Base-by-base conservation (phyloP, 225 moss, liverwort and hornwort genomes). In the Polytrichum commune region DNA sequence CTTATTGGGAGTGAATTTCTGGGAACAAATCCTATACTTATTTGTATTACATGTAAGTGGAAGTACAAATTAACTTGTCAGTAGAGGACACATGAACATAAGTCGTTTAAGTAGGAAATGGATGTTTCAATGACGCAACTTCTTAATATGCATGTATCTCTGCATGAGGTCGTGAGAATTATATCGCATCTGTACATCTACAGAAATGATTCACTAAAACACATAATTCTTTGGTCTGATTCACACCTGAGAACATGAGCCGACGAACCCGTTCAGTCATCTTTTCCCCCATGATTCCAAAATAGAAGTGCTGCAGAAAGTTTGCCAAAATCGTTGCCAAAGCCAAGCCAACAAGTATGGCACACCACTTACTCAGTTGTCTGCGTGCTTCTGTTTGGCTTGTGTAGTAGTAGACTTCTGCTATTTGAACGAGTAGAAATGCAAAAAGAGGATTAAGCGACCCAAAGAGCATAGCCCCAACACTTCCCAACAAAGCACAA, bases 201-300 rank as follows among this genome's bases (percentile, higher is more conserved):
- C 46, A 46, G 46, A 46, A 46, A 19, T 30, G 30, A 72, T 46
- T 46, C 46, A 16, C 13, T 46, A 13, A 2, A 54, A 27, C 65
- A 46, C 20, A 65, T 78, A 2, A 8, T 35, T 8, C 35, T 35
- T 35, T 35, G 35, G 35, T 9, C 35, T 9, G 35, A 35, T 8
- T 35, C 35, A 35, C 35, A 90, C 90, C 87, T 84, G 85, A 88
- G 69, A 90, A 90, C 88, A 90, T 88, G 35, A 90, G 77, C n/a
- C 84, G 83, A 64, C 90, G 90, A 63, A 90, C 75, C 26, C 87
- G 74, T 79, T 88, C 87, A 16, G 90, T 90, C 87, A 90, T 90
- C 77, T 88, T 88, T 75, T 90, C 90, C 6, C 90, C 90, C 80
- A 87, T 82, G 24, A 84, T 88, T 62, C 88, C 90, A 60, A 90